Evolutionary conservation across 176 grass and related monocot species (phyloP).

Genomic region (Carex kokanica): DNA sequence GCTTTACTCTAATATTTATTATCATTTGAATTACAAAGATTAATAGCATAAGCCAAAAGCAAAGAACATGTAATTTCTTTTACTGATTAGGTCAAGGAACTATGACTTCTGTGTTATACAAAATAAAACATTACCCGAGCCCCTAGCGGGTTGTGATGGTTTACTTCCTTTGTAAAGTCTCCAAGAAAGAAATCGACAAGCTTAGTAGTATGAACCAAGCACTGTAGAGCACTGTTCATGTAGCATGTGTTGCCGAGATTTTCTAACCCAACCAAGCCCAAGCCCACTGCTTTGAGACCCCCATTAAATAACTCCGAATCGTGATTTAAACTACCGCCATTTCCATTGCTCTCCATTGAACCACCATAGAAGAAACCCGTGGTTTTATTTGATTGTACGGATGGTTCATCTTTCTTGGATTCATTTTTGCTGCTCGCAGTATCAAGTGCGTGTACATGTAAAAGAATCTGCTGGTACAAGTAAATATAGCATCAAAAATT

Average conservation of each 20-base stretch:
- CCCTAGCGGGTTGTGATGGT: conserved; percentile 62
- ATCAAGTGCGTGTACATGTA: conserved; percentile 71
- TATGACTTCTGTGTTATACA: neutral
- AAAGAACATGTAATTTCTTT: conserved; percentile 15
- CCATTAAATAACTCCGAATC: conserved; percentile 48
- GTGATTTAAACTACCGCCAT: conserved; percentile 5
- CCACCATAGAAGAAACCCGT: conserved; percentile 29
- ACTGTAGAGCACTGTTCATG: conserved; percentile 97
- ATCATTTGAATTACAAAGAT: conserved; percentile 16
- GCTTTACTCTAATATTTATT: neutral
- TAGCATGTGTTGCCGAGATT: conserved; percentile 98
- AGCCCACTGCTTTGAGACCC: conserved; percentile 52
- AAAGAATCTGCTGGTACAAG: conserved; percentile 65
- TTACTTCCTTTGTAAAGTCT: conserved; percentile 83
- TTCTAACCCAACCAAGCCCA: conserved; percentile 74
- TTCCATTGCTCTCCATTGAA: conserved; percentile 49
- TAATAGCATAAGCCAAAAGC: neutral
- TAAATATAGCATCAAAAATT: conserved; percentile 22
- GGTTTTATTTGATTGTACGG: conserved; percentile 30
- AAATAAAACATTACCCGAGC: conserved; percentile 46
- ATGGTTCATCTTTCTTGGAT: conserved; percentile 49
- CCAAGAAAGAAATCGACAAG: conserved; percentile 86
- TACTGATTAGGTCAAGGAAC: neutral
- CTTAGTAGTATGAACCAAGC: conserved; percentile 84
- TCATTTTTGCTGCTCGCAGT: conserved; percentile 37